Evolutionary conservation across 768 basidiomycete species (phyloP), one percentile per base, ranked within the genome.

Genomic region (Trametes sanguinea): DNA sequence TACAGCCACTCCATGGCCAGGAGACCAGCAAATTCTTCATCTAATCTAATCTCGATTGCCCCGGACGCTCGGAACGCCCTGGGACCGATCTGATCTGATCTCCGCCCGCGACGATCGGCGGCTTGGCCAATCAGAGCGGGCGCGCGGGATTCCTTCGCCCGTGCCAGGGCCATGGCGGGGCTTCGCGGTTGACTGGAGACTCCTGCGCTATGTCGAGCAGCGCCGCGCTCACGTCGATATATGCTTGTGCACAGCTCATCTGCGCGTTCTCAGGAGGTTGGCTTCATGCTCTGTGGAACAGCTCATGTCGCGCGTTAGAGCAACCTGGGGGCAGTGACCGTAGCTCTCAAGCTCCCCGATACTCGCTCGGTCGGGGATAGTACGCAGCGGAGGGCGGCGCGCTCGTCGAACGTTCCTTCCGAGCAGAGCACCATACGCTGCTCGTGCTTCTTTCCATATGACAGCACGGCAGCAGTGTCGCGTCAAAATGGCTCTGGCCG

Each of bases 21-120:
- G 35, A 27, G 27, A 33, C 32, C 14, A 9, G 13, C 27, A 59
- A 51, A 44, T 51, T 59, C 57, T 51, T 51, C 57, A 59, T 59
- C 57, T 59, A 52, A 59, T 59, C 57, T 59, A 44, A 59, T 59
- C 57, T 57, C 44, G 17, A 1, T 2, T 6, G 42, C 42, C 7
- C 42, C 42, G 22, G 6, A 4, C 22, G 22, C 22, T 22, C 22
- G 22, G 22, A 29, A 10, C 1, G 11, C 35, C 35, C 35, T 37
- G 35, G 35, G 35, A 11, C 10, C 17, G 57, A 59, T 59, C 57
- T 43, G 50, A 51, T 56, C 45, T 47, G 55, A 56, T 46, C 55
- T 47, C 8, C 35, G 37, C 10, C 22, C 4, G 30, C 30, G 44
- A 30, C 45, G 37, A 57, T 48, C 55, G 42, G 14, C 14, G 13